Percentiles rank a stretch among this genome's conserved stretches.
phyloP scores from a whole-genome alignment of 2,329 filamentous ascomycete species.

The Colletotrichum sp. region DNA sequence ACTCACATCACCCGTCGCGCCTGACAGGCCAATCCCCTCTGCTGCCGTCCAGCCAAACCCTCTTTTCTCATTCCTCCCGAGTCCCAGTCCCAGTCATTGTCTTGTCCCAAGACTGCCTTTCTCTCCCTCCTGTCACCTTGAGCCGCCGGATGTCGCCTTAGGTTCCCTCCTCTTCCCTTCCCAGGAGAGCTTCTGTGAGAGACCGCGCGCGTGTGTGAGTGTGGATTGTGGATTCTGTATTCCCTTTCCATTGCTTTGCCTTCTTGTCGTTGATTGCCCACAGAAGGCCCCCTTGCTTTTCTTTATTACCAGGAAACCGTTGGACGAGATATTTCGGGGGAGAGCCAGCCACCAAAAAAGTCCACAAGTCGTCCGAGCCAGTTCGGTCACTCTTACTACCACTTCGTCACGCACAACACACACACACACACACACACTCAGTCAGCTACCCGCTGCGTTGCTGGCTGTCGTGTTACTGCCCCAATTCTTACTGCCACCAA shows the following conservation, averaged over 20 bases:
- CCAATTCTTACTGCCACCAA: slow-evolving; percentile 7
- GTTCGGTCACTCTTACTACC: not conserved
- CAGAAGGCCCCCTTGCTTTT: not conserved
- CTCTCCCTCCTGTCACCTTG: not conserved
- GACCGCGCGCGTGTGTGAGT: not conserved
- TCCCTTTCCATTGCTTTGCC: not conserved
- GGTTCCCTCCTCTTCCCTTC: not conserved
- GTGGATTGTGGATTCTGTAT: not conserved
- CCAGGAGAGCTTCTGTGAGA: not conserved
- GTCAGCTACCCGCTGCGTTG: not conserved
- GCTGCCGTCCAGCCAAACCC: slow-evolving; percentile 3
- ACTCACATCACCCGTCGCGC: slow-evolving; percentile 3
- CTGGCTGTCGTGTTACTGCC: slow-evolving; percentile 7
- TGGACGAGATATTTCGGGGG: slow-evolving; percentile 11
- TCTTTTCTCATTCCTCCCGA: slow-evolving; percentile 1
- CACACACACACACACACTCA: not conserved
- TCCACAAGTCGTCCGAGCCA: not conserved
- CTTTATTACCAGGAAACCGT: slow-evolving; percentile 12
- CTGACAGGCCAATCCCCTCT: slow-evolving; percentile 21
- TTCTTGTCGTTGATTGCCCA: not conserved
- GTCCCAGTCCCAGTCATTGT: not conserved
- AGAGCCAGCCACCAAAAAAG: slow-evolving; percentile 3
- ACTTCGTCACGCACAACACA: not conserved
- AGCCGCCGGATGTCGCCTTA: not conserved
- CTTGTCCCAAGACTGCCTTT: not conserved